Evolutionary conservation across 306 rosid genomes (phyloP), one percentile per base, ranked within the genome.

Genomic region (Geum urbanum): DNA sequence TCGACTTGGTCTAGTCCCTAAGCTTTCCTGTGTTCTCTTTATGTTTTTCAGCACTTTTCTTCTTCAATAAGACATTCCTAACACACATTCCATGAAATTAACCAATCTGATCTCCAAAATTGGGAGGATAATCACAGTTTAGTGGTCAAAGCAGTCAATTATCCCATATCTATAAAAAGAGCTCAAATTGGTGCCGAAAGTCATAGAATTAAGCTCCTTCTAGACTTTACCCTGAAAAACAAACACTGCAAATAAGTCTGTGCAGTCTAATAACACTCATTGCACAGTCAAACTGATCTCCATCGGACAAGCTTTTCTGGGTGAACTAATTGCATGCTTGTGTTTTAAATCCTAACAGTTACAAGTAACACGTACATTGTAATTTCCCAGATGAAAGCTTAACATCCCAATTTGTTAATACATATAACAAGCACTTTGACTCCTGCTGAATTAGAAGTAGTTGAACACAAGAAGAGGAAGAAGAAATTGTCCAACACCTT

Each of bases 211-310:
- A 27, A 22, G 63, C 43, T 32, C 63, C 20, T 13, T 58, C 44
- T 13, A 58, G 19, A 41, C 9, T n/a, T 52, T 56, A 35, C 41
- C 19, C 66, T 13, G 47, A 32, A 24, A 64, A 54, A 14, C 40
- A 54, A 52, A 35, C 52, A 54, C 22, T 53, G 18, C 43, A 48
- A 45, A 7, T 8, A 66, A 58, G 73, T 58, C 56, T 57, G 61
- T 32, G 13, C 15, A 56, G 19, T 74, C 12, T 52, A 13, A 49
- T 66, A 50, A 35, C 27, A 12, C 43, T 12, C 9, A 9, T 27
- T 1, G 15, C 50, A 9, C 10, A 46, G 9, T 46, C 46, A 59
- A 54, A 39, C 19, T 49, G 45, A 58, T 3, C 16, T n/a, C 50
- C 68, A 37, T 58, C 68, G n/a, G 43, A 37, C 54, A 11, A 19